Percentiles rank a stretch among this genome's conserved stretches.
Conservation (phyloP, 2,329 filamentous ascomycete genomes). For the Aureobasidium uvarum region DNA sequence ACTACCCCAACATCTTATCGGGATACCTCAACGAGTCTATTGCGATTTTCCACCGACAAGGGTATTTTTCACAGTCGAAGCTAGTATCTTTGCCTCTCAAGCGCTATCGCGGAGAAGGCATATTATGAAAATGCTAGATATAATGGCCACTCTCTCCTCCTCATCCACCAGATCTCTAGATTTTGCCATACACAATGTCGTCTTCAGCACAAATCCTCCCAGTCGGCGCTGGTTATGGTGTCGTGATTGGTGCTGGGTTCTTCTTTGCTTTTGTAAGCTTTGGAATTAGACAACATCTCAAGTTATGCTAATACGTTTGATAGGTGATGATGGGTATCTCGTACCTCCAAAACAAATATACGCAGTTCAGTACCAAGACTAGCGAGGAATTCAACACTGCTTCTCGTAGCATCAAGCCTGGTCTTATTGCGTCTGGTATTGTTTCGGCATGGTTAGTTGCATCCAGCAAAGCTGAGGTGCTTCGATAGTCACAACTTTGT, state of each 20-base stretch:
- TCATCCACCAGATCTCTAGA: background rate
- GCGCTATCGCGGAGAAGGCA: background rate
- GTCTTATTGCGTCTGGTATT: constrained; percentile 78
- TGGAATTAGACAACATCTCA: background rate
- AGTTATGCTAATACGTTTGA: background rate
- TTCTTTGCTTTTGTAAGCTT: constrained; percentile 58
- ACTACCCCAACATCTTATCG: constrained; percentile 4
- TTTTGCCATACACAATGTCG: constrained; percentile 7
- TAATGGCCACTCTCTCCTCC: background rate
- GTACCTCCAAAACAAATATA: constrained; percentile 47
- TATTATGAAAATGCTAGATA: constrained; percentile 10
- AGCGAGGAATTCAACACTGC: constrained; percentile 90
- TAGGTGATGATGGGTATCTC: constrained; percentile 27
- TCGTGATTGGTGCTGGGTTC: constrained; percentile 69
- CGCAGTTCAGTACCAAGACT: constrained; percentile 64
- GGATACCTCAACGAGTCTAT: background rate
- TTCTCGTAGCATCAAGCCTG: constrained; percentile 80
- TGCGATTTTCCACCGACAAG: background rate
- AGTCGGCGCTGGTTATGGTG: constrained; percentile 63
- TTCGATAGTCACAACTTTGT: too few species aligned
- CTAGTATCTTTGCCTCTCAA: background rate
- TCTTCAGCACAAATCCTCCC: constrained; percentile 25
- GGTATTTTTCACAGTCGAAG: background rate
- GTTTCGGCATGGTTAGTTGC: constrained; percentile 68
- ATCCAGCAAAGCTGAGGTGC: too few species aligned